Evolutionary conservation across 768 basidiomycete genomes (phyloP), one percentile per base, ranked within the genome.

Genomic region (Ramaria rubella): DNA sequence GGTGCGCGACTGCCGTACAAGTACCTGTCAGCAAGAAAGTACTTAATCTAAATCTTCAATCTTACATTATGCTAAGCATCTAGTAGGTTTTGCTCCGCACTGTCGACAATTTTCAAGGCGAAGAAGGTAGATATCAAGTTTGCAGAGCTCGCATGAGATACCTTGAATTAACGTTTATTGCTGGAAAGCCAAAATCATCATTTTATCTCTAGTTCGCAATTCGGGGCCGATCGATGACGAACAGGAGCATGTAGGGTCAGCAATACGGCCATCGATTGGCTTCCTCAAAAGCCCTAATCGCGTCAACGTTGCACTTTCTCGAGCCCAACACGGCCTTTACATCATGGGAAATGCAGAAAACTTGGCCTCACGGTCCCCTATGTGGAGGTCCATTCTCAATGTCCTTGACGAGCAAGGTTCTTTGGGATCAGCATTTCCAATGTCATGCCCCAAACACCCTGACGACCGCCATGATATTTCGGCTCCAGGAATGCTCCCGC

Each of bases 51-150:
- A 45, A 3, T 26, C 36, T 4, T 14, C 5, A 40, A 5, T 4
- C 9, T 9, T 36, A 24, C 14, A 45, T n/a, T 9, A 14, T 52
- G 14, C 15, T 49, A 27, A 7, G 49, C 50, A 4, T 48, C 17
- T 43, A 7, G 15, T 52, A 87, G 86, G 79, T 88, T 40, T 76
- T 79, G 7, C 71, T 90, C 5, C 78, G 88, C 5, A 90, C 87
- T 0, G 79, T 90, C 1, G 87, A 91, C 59, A 88, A 84, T 49
- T 90, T 81, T 64, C 89, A 90, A 67, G 88, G 87, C 2, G 81
- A 85, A 58, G 86, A 87, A 70, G 64, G 81, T 79, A 60, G 17
- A 64, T 45, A n/a, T 15, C n/a, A 9, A 5, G 1, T 21, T 38
- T 34, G 7, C 9, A 42, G 40, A 23, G 4, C 55, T 51, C 21